Evolutionary conservation across 1,284 basidiomycete species (phyloP).

Genomic region (Cutaneotrichosporon sp.): DNA sequence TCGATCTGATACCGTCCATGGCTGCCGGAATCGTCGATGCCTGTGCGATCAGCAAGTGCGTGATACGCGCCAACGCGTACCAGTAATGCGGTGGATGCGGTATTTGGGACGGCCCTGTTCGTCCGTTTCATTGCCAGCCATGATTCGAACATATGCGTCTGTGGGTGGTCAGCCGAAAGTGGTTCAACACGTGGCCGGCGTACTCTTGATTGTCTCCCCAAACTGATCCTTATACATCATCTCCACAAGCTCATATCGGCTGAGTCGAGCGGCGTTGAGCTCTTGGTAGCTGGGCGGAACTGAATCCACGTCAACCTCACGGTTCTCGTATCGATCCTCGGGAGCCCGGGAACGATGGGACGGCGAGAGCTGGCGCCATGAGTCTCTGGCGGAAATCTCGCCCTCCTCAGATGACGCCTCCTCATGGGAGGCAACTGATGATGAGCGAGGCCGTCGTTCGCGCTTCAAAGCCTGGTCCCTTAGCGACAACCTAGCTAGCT

Average conservation of each 20-base stretch:
- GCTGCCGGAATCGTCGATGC: constrained; percentile 18
- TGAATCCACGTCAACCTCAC: constrained; percentile 57
- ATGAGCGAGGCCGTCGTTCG: constrained; percentile 57
- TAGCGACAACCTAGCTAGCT: neutral
- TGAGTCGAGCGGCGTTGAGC: constrained; percentile 69
- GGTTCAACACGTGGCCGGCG: neutral
- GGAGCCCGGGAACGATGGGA: neutral
- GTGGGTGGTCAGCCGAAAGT: constrained; percentile 1
- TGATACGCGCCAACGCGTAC: neutral
- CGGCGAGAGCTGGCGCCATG: constrained; percentile 48
- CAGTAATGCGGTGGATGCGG: constrained; percentile 52
- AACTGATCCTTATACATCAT: constrained; percentile 34
- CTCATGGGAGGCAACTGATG: constrained; percentile 26
- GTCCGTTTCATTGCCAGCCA: constrained; percentile 56
- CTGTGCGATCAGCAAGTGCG: neutral
- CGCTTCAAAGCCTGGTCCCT: constrained; percentile 23
- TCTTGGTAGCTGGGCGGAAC: constrained; percentile 62
- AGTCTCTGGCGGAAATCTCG: constrained; percentile 63
- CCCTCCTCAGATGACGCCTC: constrained; percentile 55
- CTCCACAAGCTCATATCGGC: constrained; percentile 65
- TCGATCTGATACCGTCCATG: constrained; percentile 66
- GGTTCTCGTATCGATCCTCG: constrained; percentile 61
- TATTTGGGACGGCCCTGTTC: constrained; percentile 62
- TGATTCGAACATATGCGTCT: constrained; percentile 77
- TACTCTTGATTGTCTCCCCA: constrained; percentile 28